Evolutionary conservation across 495 filamentous ascomycete genomes (phyloP).

Genomic region (Daldinia decipiens): DNA sequence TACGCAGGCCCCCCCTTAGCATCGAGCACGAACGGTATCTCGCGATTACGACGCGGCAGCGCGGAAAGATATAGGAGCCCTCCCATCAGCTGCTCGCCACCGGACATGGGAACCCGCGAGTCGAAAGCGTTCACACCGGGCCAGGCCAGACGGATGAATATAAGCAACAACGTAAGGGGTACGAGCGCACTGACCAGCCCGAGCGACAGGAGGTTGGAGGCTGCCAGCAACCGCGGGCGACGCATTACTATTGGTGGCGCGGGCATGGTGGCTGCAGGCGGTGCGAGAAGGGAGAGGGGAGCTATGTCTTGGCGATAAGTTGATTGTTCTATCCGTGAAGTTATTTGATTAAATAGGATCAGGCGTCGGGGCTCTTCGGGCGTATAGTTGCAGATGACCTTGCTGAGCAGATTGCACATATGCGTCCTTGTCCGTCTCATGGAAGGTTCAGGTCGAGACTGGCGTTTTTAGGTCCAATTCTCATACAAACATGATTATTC

Average conservation of each 20-base stretch:
- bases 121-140: conserved; percentile 51
- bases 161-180: conserved; percentile 50
- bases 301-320: conserved; percentile 44
- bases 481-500: conserved; percentile 16
- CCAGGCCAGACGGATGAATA: conserved; percentile 58
- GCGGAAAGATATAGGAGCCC: conserved; percentile 55
- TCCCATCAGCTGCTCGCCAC: conserved; percentile 58
- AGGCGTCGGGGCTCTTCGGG: not conserved
- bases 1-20: conserved; percentile 51
- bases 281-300: conserved; percentile 29
- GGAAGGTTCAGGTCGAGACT: conserved; percentile 6
- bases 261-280: conserved; percentile 29
- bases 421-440: conserved; percentile 3
- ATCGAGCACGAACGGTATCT: conserved; percentile 59
- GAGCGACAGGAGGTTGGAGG: conserved; percentile 23
- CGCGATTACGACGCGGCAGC: conserved; percentile 53
- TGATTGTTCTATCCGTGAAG: not conserved
- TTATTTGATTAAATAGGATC: conserved; percentile 1
- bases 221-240: conserved; percentile 25
- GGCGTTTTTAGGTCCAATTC: conserved; percentile 18
- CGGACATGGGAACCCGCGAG: conserved; percentile 35
- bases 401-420: conserved; percentile 15
- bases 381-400: not conserved
- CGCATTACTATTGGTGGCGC: conserved; percentile 50
- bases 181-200: conserved; percentile 42